Base-by-base conservation (phyloP, 2,329 filamentous ascomycete genomes). In the Hymenoscyphus occultus region DNA sequence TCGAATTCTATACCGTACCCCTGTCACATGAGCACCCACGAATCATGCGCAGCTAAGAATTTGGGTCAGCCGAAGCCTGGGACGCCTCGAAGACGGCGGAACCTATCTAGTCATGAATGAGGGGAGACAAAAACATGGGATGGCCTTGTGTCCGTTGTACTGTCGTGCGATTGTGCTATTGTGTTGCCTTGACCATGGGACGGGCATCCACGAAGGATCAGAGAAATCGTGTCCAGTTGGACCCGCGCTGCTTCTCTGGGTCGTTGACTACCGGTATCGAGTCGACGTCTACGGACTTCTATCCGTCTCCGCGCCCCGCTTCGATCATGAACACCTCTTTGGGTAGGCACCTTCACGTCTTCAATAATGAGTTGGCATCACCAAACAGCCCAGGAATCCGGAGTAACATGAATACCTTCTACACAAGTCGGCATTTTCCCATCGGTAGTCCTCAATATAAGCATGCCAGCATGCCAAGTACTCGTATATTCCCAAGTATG, bases 391-490 rank as follows among this genome's bases (percentile, higher is more conserved):
- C 2, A 19, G 7, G 12, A 51, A 22, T 51, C 19, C 45, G 6
- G 2, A 28, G 28, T 48, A 51, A 19, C 45, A 22, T 22, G 42
- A 19, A 45, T 45, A n/a, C n/a, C 16, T 45, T 45, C 45, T 3
- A n/a, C 19, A 51, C 12, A 51, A 12, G 3, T 51, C 19, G 19
- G 12, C 3, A n/a, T 22, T 22, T 19, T 51, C 6, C n/a, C 14
- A 22, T 10, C 45, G 3, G 16, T 19, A n/a, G 1, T 51, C 6
- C 9, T 12, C n/a, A 1, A 48, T n/a, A 19, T 22, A 19, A 51
- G 45, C n/a, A n/a, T 51, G 45, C 45, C 45, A 51, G 45, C n/a
- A n/a, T 51, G 45, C 45, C 45, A 51, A 35, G 35, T 35, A 28
- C 28, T 28, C 28, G 28, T 28, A 10, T 35, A 35, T 35, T 35